Percentiles rank a stretch among this genome's conserved stretches.
phyloP scores from a whole-genome alignment of 352 stramenopile species.

The Globisporangium cederbergense region DNA sequence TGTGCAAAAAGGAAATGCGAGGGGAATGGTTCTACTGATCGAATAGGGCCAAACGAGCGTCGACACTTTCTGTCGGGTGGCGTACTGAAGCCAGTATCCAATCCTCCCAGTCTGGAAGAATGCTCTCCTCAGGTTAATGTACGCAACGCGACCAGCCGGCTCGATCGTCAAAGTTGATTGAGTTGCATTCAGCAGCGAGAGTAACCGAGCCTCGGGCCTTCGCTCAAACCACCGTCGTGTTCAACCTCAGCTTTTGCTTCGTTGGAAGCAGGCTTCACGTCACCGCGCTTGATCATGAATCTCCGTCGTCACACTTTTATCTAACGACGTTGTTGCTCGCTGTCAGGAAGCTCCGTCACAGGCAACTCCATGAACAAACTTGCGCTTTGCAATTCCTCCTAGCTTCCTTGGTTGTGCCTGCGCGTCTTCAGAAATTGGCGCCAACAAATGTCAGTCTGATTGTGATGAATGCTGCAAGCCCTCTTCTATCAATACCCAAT shows the following conservation, averaged over 20 bases:
- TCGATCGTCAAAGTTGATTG: slow-evolving; percentile 13
- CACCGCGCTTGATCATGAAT: slow-evolving; percentile 4
- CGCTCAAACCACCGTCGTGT: neutral
- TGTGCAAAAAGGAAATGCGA: slow-evolving; percentile 17
- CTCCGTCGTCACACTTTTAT: neutral
- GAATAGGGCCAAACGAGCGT: slow-evolving; percentile 10
- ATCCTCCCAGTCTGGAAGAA: slow-evolving; percentile 1
- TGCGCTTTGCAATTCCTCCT: neutral
- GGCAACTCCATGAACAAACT: neutral
- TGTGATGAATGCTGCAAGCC: neutral
- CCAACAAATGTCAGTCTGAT: neutral
- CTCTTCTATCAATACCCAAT: neutral
- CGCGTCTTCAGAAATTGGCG: neutral
- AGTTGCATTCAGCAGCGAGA: slow-evolving; percentile 11
- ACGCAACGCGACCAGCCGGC: neutral
- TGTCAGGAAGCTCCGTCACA: neutral
- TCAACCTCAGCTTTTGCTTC: neutral
- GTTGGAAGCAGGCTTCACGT: neutral
- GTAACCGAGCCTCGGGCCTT: slow-evolving; percentile 2
- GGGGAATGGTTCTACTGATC: slow-evolving; percentile 11
- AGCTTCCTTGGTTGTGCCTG: too few relatives aligned
- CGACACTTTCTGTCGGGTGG: neutral
- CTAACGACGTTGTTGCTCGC: neutral
- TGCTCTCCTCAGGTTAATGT: slow-evolving; percentile 7
- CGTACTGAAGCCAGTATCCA: slow-evolving; percentile 6